Conservation (phyloP, 2,329 filamentous ascomycete genomes). For the Scleromitrula shiraiana region DNA sequence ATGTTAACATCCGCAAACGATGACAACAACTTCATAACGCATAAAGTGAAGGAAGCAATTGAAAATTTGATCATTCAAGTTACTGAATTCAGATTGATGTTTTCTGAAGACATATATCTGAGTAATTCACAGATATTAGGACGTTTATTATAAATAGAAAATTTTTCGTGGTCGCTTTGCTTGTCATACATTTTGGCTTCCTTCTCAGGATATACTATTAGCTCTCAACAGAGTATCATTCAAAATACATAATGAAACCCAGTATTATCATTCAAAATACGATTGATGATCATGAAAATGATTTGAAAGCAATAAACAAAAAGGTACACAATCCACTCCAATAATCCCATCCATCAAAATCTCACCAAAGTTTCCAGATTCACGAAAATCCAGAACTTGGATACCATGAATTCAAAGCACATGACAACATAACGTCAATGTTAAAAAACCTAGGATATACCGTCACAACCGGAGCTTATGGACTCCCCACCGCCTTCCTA, state of each 20-base stretch:
- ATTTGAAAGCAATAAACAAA: slow-evolving; percentile 11
- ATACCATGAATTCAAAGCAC: slow-evolving; percentile 44
- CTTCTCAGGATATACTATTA: neutral
- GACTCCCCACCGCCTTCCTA: slow-evolving; percentile 44
- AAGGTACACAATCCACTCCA: neutral
- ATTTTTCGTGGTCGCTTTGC: too few relatives aligned
- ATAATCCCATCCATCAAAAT: neutral
- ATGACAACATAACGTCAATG: slow-evolving; percentile 40
- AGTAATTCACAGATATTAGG: too few relatives aligned
- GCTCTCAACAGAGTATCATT: neutral
- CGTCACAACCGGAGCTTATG: slow-evolving; percentile 42
- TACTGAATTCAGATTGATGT: too few relatives aligned
- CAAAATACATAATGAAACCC: neutral
- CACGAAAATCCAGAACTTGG: slow-evolving; percentile 42
- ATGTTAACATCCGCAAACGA: too few relatives aligned
- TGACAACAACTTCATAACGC: too few relatives aligned
- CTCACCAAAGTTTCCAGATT: slow-evolving; percentile 28
- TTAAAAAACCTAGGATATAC: slow-evolving; percentile 38
- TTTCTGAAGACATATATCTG: too few relatives aligned
- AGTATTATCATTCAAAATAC: neutral
- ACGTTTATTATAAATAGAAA: too few relatives aligned
- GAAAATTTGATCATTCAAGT: too few relatives aligned
- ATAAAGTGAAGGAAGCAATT: too few relatives aligned
- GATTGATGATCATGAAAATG: slow-evolving; percentile 1
- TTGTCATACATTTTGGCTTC: too few relatives aligned